Evolutionary conservation across 495 filamentous ascomycete species (phyloP).

Genomic region (Xylaria castorea): DNA sequence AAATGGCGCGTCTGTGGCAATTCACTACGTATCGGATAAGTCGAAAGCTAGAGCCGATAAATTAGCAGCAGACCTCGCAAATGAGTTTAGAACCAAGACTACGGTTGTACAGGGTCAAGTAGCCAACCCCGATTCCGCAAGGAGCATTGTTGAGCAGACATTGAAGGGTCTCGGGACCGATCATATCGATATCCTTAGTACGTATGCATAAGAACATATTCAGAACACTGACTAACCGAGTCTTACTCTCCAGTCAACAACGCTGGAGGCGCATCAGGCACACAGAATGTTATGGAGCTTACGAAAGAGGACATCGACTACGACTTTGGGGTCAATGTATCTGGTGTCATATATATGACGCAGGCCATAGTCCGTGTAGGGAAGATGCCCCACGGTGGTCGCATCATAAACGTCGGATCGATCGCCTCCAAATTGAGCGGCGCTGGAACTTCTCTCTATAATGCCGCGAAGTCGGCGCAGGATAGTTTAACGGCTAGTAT

Average conservation of each 20-base stretch:
- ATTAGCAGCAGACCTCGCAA: constrained; percentile 33
- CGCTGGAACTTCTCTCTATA: constrained; percentile 31
- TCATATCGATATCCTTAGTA: constrained; percentile 50
- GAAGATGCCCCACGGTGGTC: constrained; percentile 50
- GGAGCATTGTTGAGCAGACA: constrained; percentile 42
- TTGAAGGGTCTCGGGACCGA: constrained; percentile 38
- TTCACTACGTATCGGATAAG: constrained; percentile 41
- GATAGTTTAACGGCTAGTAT: constrained; percentile 39
- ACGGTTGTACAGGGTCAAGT: constrained; percentile 50
- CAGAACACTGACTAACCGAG: constrained; percentile 24
- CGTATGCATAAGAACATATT: neutral
- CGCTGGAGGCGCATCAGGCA: constrained; percentile 14
- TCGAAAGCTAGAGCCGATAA: constrained; percentile 32
- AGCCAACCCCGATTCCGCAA: constrained; percentile 36
- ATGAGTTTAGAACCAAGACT: constrained; percentile 34
- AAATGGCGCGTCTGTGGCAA: constrained; percentile 47
- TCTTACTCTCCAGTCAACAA: constrained; percentile 30
- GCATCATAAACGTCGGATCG: constrained; percentile 55
- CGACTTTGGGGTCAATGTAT: constrained; percentile 44
- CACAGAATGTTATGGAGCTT: constrained; percentile 13
- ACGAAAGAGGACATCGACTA: constrained; percentile 26
- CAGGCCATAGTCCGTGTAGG: constrained; percentile 47
- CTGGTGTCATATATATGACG: constrained; percentile 46
- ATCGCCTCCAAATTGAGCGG: constrained; percentile 43
- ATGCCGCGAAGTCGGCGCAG: constrained; percentile 43